phyloP scores from a whole-genome alignment of 495 filamentous ascomycete species.

The Collariella sp. region DNA sequence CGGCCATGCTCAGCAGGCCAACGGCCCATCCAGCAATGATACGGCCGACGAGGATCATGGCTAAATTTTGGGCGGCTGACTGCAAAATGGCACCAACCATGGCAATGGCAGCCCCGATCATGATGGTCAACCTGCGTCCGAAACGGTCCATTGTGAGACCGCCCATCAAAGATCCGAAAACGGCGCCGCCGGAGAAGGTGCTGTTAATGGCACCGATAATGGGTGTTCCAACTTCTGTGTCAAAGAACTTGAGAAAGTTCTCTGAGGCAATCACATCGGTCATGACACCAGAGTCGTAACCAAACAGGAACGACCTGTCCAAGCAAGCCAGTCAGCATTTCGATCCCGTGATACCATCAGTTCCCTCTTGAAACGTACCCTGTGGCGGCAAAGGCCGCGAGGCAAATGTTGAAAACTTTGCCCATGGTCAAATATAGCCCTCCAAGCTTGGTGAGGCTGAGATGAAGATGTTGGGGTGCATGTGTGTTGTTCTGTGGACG shows the following conservation, averaged over 20 bases:
- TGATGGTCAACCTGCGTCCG: conserved; percentile 45
- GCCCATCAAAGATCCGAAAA: conserved; percentile 31
- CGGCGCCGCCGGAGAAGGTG: conserved; percentile 30
- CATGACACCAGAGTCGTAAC: conserved; percentile 48
- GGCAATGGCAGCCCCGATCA: conserved; percentile 48
- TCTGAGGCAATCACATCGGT: conserved; percentile 44
- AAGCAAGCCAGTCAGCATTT: not conserved
- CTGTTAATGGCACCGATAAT: conserved; percentile 16
- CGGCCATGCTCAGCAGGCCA: conserved; percentile 38
- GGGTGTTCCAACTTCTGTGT: not conserved
- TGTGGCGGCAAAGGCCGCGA: conserved; percentile 39
- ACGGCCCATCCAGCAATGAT: conserved; percentile 41
- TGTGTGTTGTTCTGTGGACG: not conserved
- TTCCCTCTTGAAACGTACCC: conserved; percentile 19
- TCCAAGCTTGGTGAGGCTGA: no score
- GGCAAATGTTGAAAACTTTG: conserved; percentile 34
- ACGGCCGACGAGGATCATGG: conserved; percentile 42
- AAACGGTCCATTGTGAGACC: conserved; percentile 13
- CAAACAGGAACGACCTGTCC: conserved; percentile 40
- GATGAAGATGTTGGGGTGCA: not conserved
- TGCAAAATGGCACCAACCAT: conserved; percentile 44
- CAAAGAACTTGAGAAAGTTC: conserved; percentile 21
- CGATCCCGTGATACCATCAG: not conserved
- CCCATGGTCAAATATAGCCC: conserved; percentile 31
- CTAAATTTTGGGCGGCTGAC: conserved; percentile 36